Percentiles rank a stretch among this genome's conserved stretches.
phyloP scores from a whole-genome alignment of 1,284 basidiomycete species.

The Austroboletus olivaceoglutinosus region DNA sequence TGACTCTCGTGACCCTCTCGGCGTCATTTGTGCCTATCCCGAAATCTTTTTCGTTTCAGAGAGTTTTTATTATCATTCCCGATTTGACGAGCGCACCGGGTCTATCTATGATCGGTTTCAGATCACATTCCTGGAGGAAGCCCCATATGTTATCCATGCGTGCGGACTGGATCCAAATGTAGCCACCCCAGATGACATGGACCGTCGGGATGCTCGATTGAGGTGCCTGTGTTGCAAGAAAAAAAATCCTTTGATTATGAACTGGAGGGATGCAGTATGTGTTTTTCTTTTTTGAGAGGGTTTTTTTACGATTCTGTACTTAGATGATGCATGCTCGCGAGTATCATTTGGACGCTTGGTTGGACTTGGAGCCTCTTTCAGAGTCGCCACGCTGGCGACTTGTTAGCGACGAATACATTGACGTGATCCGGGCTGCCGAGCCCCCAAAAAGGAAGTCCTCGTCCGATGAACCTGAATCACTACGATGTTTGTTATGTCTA shows the following conservation, averaged over 20 bases:
- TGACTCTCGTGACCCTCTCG: not conserved
- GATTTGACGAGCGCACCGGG: not conserved
- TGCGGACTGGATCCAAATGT: conserved; percentile 15
- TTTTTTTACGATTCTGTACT: not conserved
- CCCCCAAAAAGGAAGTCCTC: too few relatives aligned
- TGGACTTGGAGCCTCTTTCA: not conserved
- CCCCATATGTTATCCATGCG: conserved; percentile 5
- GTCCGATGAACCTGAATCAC: not conserved
- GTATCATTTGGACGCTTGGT: not conserved
- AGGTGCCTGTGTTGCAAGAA: conserved; percentile 1
- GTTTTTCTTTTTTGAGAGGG: not conserved
- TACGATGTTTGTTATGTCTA: conserved; percentile 10
- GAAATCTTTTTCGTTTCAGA: not conserved
- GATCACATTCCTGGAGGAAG: conserved; percentile 2
- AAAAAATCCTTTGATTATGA: not conserved
- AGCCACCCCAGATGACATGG: conserved; percentile 14
- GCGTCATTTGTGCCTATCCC: not conserved
- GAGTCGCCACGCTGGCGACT: conserved; percentile 3
- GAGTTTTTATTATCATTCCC: not conserved
- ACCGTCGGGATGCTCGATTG: conserved; percentile 4
- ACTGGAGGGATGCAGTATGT: conserved; percentile 12
- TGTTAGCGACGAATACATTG: conserved; percentile 4
- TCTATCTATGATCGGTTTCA: not conserved
- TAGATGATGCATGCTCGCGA: conserved; percentile 5
- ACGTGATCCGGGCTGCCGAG: not conserved